phyloP scores from a whole-genome alignment of 441 rosid species.

The Arabidopsis hybrid region DNA sequence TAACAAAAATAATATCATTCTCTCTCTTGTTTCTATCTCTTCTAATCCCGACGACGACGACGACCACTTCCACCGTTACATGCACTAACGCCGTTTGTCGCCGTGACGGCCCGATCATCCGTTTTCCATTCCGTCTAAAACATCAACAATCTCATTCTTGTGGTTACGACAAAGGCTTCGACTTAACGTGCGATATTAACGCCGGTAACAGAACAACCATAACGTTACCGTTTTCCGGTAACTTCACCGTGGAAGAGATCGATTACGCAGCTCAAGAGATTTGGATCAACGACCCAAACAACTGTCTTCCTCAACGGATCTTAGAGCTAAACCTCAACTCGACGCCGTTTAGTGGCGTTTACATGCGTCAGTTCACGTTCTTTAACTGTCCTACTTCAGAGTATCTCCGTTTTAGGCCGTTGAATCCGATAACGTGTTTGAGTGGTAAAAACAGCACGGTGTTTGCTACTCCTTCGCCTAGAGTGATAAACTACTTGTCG shows the following conservation, averaged over 20 bases:
- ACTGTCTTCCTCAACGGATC: constrained; percentile 61
- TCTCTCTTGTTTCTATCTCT: constrained; percentile 37
- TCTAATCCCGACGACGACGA: constrained; percentile 24
- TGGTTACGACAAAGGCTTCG: constrained; percentile 59
- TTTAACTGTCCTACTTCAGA: constrained; percentile 60
- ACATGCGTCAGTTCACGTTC: constrained; percentile 54
- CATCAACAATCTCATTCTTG: constrained; percentile 48
- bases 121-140: constrained; percentile 67
- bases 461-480: constrained; percentile 63
- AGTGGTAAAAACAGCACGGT: constrained; percentile 52
- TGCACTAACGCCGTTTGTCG: constrained; percentile 49
- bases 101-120: constrained; percentile 48
- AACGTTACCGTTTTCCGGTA: constrained; percentile 53
- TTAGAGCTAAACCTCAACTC: constrained; percentile 58
- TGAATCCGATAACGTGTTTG: constrained; percentile 66
- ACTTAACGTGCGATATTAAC: constrained; percentile 54
- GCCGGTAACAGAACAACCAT: constrained; percentile 51
- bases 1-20: constrained; percentile 18
- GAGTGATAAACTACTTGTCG: constrained; percentile 21
- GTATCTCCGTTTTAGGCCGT: constrained; percentile 33
- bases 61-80: constrained; percentile 25
- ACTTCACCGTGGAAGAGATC: constrained; percentile 56
- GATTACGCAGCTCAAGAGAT: constrained; percentile 64
- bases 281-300: constrained; percentile 57
- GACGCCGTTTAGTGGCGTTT: constrained; percentile 56